Base-by-base conservation (phyloP, 139 green algal species). In the Bryopsis sp. region DNA sequence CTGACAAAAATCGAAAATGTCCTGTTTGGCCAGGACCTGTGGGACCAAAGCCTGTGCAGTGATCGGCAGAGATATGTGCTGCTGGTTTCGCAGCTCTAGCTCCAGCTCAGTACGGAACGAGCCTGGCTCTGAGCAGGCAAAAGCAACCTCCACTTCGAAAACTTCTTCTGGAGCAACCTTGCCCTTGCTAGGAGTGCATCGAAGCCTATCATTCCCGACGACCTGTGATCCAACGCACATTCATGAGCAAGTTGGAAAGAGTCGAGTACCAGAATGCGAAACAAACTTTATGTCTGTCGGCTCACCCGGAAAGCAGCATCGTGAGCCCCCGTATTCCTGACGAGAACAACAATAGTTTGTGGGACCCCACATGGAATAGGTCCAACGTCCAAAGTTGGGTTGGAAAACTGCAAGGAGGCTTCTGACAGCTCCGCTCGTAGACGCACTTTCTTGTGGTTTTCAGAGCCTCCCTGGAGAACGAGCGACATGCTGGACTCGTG, bases 21-120 rank as follows among this genome's bases (percentile, higher is more conserved):
- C 36, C 74, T 86, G 64, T 26, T 65, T 33, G 0, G 87, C 62
- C 15, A 82, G 64, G 11, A 89, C 75, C 6, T 59, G 50, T 2
- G 86, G 84, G n/a, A 89, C 24, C 2, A 89, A 72, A 28, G 70
- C 79, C 38, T 84, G 75, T 1, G 78, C 81, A 57, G 65, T 74
- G 54, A 54, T 54, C 43, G 43, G 43, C 43, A 54, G 43, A 11
- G 11, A 26, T 11, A 54, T 11, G 43, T 26, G 11, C 19, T 54
- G 43, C 15, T 54, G 43, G 19, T 54, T 54, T 11, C 43, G 43
- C 43, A 54, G 19, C 19, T 54, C 43, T 11, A 54, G 11, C 43
- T 54, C 43, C 43, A 54, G 43, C 11, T 26, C 15, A 19, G 43
- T 19, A 11, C 11, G 15, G 19, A 54, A 54, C 19, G 11, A 26